Base-by-base conservation (phyloP, 73 alveolate species). In the Blepharisma stoltei region DNA sequence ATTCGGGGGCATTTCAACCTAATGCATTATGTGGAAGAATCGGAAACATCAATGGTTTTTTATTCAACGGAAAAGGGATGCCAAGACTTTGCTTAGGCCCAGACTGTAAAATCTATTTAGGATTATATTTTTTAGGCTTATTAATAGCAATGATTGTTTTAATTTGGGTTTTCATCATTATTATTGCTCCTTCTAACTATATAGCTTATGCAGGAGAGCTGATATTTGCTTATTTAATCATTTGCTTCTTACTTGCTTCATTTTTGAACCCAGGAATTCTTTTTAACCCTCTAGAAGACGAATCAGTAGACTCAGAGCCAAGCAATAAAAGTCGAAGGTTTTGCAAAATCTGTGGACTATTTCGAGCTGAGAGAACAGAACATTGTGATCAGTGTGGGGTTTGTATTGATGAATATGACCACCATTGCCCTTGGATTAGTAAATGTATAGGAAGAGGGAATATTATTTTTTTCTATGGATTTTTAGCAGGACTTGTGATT, bases 391-490 rank as follows among this genome's bases (percentile, higher is more conserved):
- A 87, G 54, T 87, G 94, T 65, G 94, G 86, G 54, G 88, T 84
- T 44, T 87, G 94, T 65, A 71, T 87, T 6, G 47, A 52, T 8
- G 90, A 85, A 49, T 65, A 27, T 45, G 95, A 88, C 70, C 95
- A 88, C 80, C 95, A 88, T 77, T 88, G 95, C 75, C 95, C 95
- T 6, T 88, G 95, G 95, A 88, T 92, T 78, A 89, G 95, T 7
- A 88, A 88, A 73, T 88, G 95, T 66, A 85, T 88, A 21, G 95
- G 92, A 6, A 23, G 78, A 27, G 89, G 93, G 70, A 85, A 82
- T 76, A 52, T 82, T 14, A 47, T 71, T 55, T 67, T 53, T 46
- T 84, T 84, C 70, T 84, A 84, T 55, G 50, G 70, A 44, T 84
- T 84, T 52, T 46, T 83, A 46, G 11, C 67, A 25, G 76, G 87